phyloP scores from a whole-genome alignment of 257 asterid species.

The Nicotiana otophora region DNA sequence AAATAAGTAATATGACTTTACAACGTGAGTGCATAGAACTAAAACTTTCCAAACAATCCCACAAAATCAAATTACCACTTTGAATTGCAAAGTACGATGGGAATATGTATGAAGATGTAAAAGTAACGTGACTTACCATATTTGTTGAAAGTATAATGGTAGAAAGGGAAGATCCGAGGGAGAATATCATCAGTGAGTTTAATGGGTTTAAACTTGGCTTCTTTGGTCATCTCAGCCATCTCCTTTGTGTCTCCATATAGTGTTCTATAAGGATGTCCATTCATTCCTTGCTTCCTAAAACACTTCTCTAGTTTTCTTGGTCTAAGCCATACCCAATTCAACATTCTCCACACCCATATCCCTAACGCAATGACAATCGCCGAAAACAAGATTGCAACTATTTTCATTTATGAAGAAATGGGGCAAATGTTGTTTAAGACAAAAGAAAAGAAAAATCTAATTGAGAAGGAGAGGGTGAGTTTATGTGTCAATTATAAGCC shows the following conservation, averaged over 20 bases:
- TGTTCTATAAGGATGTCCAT: slow-evolving; percentile 39
- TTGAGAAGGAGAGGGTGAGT: neutral
- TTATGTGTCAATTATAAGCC: neutral
- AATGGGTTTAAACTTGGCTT: slow-evolving; percentile 37
- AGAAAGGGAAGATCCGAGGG: slow-evolving; percentile 37
- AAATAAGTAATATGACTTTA: too few relatives aligned
- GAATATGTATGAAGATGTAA: neutral
- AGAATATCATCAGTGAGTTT: slow-evolving; percentile 34
- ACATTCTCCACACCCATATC: slow-evolving; percentile 29
- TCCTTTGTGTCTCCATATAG: slow-evolving; percentile 49
- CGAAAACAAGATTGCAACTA: neutral
- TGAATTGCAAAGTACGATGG: too few relatives aligned
- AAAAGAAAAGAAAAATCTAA: neutral
- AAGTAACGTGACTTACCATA: slow-evolving; percentile 24
- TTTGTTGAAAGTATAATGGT: slow-evolving; percentile 27
- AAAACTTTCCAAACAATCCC: neutral
- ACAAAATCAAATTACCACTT: too few relatives aligned
- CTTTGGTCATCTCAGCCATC: slow-evolving; percentile 31
- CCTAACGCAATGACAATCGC: neutral
- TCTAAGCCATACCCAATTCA: slow-evolving; percentile 44
- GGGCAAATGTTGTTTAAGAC: neutral
- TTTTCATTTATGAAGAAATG: neutral
- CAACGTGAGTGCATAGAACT: neutral
- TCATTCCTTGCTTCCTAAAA: slow-evolving; percentile 45
- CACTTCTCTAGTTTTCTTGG: slow-evolving; percentile 38